Evolutionary conservation across 345 rosid species (phyloP).

Genomic region (Brassica carinata): DNA sequence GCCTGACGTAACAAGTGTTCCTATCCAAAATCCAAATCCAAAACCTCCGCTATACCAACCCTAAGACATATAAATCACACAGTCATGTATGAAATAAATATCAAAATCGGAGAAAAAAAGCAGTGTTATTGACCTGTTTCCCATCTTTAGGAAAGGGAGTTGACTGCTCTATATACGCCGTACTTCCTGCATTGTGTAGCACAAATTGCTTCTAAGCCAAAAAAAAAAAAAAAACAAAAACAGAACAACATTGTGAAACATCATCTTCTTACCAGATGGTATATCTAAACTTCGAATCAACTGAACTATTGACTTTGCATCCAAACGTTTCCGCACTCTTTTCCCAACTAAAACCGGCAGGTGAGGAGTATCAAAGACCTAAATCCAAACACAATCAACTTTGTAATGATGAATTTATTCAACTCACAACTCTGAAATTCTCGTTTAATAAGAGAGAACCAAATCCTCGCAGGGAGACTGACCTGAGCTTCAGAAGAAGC

Average conservation of each 20-base stretch:
- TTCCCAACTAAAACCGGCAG: conserved; percentile 69
- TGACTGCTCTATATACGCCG: conserved; percentile 71
- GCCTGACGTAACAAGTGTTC: conserved; percentile 83
- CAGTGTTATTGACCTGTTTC: conserved; percentile 52
- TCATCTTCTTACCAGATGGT: conserved; percentile 57
- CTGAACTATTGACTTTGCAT: conserved; percentile 72
- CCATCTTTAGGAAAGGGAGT: conserved; percentile 80
- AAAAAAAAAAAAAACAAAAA: neutral
- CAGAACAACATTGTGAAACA: neutral
- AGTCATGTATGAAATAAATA: neutral
- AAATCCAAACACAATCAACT: neutral
- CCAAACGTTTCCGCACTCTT: conserved; percentile 73
- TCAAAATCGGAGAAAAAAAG: neutral
- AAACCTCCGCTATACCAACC: conserved; percentile 98
- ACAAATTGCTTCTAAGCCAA: neutral
- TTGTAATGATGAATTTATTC: neutral
- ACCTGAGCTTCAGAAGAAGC: conserved; percentile 65
- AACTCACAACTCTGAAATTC: no score
- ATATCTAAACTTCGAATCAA: conserved; percentile 67
- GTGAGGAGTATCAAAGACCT: conserved; percentile 89
- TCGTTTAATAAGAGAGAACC: no score
- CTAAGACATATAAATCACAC: conserved; percentile 34
- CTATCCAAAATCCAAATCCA: conserved; percentile 90
- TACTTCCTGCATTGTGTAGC: conserved; percentile 50
- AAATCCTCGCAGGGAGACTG: neutral